Evolutionary conservation across 345 rosid genomes (phyloP).

Genomic region (Turritis glabra): DNA sequence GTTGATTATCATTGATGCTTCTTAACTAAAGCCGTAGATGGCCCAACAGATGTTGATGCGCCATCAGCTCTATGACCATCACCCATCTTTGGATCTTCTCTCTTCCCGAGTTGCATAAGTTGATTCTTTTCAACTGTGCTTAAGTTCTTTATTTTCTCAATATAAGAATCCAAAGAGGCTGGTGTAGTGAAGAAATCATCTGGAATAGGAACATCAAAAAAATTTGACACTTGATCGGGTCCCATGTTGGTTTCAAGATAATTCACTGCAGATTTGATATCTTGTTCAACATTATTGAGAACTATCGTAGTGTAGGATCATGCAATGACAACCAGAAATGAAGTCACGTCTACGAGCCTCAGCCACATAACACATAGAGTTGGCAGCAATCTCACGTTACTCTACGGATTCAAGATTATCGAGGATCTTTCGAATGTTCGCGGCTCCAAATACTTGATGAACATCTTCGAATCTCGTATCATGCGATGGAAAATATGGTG

Average conservation of each 20-base stretch:
- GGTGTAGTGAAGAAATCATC: neutral
- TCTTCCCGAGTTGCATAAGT: no score
- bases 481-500: neutral
- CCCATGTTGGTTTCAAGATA: neutral
- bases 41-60: neutral
- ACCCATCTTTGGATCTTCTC: neutral
- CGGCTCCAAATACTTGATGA: neutral
- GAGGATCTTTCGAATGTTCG: neutral
- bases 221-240: neutral
- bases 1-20: neutral
- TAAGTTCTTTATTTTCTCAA: neutral
- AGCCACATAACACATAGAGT: neutral
- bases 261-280: neutral
- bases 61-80: neutral
- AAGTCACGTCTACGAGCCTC: neutral
- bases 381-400: neutral
- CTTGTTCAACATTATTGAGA: neutral
- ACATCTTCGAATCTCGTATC: neutral
- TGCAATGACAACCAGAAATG: neutral
- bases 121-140: neutral
- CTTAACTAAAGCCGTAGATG: neutral
- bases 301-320: neutral
- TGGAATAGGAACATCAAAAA: neutral
- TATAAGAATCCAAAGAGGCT: neutral
- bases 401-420: neutral